Conservation (phyloP, 768 basidiomycete species). For the Podaxis carcinomalis region DNA sequence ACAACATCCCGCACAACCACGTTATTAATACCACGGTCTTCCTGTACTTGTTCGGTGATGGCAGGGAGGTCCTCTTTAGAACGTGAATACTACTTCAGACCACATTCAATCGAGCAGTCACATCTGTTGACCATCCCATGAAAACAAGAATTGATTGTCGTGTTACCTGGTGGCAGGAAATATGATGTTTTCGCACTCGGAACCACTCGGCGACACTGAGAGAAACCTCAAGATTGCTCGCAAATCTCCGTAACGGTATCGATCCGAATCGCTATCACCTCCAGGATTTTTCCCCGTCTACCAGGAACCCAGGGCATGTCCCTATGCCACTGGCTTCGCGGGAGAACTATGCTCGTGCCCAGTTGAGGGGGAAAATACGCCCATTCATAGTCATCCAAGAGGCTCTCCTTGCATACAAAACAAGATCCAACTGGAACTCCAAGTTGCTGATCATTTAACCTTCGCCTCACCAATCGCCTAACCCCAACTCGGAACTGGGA, state of each 20-base stretch:
- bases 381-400: neutral
- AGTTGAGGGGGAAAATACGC: neutral
- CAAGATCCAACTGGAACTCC: neutral
- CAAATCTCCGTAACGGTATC: neutral
- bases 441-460: neutral
- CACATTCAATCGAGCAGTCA: neutral
- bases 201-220: neutral
- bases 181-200: neutral
- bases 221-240: neutral
- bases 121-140: neutral
- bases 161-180: neutral
- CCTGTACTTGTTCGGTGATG: neutral
- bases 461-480: constrained; percentile 1
- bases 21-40: neutral
- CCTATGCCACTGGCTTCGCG: neutral
- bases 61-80: neutral
- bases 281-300: neutral
- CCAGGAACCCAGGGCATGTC: neutral
- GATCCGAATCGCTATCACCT: neutral
- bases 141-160: neutral
- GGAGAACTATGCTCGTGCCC: neutral
- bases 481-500: neutral
- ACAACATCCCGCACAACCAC: neutral
- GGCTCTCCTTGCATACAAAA: neutral
- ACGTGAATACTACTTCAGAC: neutral